Evolutionary conservation across 441 rosid genomes (phyloP), one percentile per base, ranked within the genome.

Genomic region (Erysimum pusillum): DNA sequence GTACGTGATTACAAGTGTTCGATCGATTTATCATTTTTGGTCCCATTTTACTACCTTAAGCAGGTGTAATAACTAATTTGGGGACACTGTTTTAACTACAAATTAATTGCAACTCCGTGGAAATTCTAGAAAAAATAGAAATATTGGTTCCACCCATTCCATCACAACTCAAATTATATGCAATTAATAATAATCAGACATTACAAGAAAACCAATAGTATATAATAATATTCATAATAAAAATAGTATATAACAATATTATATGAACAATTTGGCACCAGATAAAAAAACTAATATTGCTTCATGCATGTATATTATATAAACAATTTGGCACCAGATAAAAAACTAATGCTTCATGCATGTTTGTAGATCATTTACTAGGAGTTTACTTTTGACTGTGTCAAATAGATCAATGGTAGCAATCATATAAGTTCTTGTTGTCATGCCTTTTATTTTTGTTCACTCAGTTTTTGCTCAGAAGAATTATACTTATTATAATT

Each of bases 1-100:
- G 34, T 69, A 45, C 25, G 53, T 54, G 71, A 8, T 63, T 36
- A 70, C 76, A 63, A 69, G 60, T 76, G 76, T 63, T 69, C 45
- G 75, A 17, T 54, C n/a, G 31, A 42, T 69, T 2, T 32, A 9
- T 62, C 45, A 14, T 53, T 62, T 62, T 61, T 59, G 63, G 80
- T 69, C 75, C 75, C 80, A 35, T 63, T 31, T 62, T 22, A 35
- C 15, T 54, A 54, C 66, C 28, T 45, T 54, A 63, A 63, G 42
- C 52, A 69, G 60, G 59, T 53, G 41, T 45, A 45, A 35, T 63
- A 42, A 76, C 76, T 69, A 70, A 70, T 25, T 54, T 31, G n/a
- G 35, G 66, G 66, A 45, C 25, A 22, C 25, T 44, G 7, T 54
- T 63, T 36, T 54, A 54, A 63, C 38, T 69, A 45, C 51, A 44